These are phyloP conservation scores for Hypomyces perniciosus DNA, from an alignment of 2,329 filamentous ascomycete species.

Conservation along the genomic window DNA sequence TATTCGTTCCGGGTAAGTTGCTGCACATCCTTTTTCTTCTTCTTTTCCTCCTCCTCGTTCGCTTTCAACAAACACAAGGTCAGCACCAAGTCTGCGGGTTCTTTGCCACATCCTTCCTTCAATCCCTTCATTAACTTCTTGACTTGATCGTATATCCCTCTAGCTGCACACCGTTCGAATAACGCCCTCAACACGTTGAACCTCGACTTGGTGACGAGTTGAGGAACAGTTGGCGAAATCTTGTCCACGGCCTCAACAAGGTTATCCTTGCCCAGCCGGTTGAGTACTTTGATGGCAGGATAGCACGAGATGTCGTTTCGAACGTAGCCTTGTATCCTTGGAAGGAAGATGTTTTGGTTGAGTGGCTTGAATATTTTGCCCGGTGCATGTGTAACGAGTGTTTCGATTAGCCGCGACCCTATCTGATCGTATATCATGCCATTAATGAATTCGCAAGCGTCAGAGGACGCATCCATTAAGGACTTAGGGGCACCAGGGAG, in stretches of 20 bases:
- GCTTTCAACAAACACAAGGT: slow-evolving; percentile 43
- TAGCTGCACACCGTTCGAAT: slow-evolving; percentile 73
- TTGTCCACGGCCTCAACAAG: slow-evolving; percentile 65
- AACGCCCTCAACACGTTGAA: slow-evolving; percentile 75
- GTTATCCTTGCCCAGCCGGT: slow-evolving; percentile 81
- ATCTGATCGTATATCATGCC: slow-evolving; percentile 84
- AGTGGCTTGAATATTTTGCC: slow-evolving; percentile 88
- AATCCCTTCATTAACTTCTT: slow-evolving; percentile 43
- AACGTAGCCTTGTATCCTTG: slow-evolving; percentile 71
- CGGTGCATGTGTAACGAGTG: slow-evolving; percentile 71
- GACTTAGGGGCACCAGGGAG: slow-evolving; percentile 69
- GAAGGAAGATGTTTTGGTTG: slow-evolving; percentile 72
- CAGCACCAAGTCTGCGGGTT: slow-evolving; percentile 42
- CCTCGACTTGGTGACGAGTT: slow-evolving; percentile 67
- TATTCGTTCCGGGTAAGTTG: slow-evolving; percentile 50
- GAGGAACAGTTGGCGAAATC: slow-evolving; percentile 66
- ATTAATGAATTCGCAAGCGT: slow-evolving; percentile 71
- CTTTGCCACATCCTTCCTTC: slow-evolving; percentile 41
- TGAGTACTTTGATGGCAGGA: slow-evolving; percentile 74
- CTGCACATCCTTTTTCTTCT: slow-evolving; percentile 31
- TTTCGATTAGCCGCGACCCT: slow-evolving; percentile 84
- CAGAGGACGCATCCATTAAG: slow-evolving; percentile 65
- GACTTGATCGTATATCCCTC: slow-evolving; percentile 52
- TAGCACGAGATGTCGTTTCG: slow-evolving; percentile 90
- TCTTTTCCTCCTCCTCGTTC: slow-evolving; percentile 24